phyloP scores from a whole-genome alignment of 2,329 filamentous ascomycete genomes.

The Diaporthe citrichinensis region DNA sequence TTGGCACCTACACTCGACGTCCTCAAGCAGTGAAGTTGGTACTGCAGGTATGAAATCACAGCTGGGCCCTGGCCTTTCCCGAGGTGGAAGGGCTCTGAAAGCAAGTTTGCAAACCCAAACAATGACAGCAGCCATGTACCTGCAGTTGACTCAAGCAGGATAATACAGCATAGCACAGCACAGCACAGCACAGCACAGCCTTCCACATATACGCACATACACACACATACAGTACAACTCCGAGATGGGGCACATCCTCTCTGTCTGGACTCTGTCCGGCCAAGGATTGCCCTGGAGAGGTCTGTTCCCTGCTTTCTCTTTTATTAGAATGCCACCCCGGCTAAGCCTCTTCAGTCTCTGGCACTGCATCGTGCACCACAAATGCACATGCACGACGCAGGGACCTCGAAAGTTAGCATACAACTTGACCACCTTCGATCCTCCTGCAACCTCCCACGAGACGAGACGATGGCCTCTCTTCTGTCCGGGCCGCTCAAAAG shows the following conservation, averaged over 20 bases:
- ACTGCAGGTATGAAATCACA: not conserved
- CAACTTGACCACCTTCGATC: conserved; percentile 18
- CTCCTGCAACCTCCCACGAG: not conserved
- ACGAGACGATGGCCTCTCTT: not conserved
- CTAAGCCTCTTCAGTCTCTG: conserved; percentile 17
- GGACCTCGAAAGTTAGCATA: conserved; percentile 13
- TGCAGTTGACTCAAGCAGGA: conserved; percentile 14
- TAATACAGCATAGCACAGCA: not conserved
- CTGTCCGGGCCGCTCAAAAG: not conserved
- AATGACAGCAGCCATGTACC: not conserved
- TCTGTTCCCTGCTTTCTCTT: conserved; percentile 35
- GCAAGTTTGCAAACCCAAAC: conserved; percentile 9
- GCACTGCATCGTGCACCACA: conserved; percentile 10
- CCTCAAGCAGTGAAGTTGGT: too few relatives aligned
- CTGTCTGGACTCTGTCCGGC: conserved; percentile 24
- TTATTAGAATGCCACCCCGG: conserved; percentile 33
- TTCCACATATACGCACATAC: not conserved
- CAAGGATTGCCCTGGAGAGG: conserved; percentile 13
- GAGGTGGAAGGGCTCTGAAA: not conserved
- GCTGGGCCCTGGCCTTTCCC: not conserved
- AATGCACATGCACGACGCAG: not conserved
- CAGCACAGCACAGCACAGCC: conserved; percentile 18
- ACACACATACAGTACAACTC: conserved; percentile 5
- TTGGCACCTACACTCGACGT: not conserved
- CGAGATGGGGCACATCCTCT: conserved; percentile 6